Conservation (phyloP, 2,329 filamentous ascomycete species). For the Arachnomyces sp. region DNA sequence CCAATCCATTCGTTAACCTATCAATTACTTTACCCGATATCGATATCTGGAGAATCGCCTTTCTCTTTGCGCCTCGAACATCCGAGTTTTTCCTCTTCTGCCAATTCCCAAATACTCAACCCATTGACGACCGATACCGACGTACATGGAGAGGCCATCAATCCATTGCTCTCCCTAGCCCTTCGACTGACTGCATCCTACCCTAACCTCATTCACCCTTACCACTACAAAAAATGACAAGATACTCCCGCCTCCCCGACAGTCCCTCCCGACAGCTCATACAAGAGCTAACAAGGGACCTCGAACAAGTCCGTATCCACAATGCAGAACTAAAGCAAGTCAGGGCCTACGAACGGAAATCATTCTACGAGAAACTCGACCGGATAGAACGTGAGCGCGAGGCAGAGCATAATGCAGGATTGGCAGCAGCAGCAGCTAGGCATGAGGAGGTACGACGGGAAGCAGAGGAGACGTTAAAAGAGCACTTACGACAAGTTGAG, state of each 20-base stretch:
- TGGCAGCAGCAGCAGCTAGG: constrained; percentile 56
- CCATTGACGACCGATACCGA: too few species aligned
- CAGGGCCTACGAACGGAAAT: constrained; percentile 33
- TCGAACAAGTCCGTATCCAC: constrained; percentile 35
- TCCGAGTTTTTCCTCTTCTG: too few species aligned
- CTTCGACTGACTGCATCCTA: too few species aligned
- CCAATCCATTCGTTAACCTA: too few species aligned
- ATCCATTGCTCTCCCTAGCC: too few species aligned
- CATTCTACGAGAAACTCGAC: constrained; percentile 53
- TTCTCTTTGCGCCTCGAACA: too few species aligned
- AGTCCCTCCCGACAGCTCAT: constrained; percentile 34
- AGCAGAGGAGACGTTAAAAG: constrained; percentile 46
- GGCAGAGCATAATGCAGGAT: constrained; percentile 54
- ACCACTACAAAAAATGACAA: constrained; percentile 21
- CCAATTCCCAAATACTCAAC: too few species aligned
- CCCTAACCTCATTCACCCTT: too few species aligned
- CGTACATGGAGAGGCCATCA: too few species aligned
- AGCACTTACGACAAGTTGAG: constrained; percentile 35
- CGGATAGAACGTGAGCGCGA: constrained; percentile 55
- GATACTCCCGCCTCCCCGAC: constrained; percentile 24
- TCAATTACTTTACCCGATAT: too few species aligned
- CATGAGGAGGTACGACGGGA: constrained; percentile 56
- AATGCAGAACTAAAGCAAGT: constrained; percentile 36
- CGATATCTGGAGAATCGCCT: too few species aligned
- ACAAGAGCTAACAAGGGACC: constrained; percentile 31